Evolutionary conservation across 2,329 filamentous ascomycete species (phyloP), one percentile per base, ranked within the genome.

Genomic region (Cladobotryum mycophilum): DNA sequence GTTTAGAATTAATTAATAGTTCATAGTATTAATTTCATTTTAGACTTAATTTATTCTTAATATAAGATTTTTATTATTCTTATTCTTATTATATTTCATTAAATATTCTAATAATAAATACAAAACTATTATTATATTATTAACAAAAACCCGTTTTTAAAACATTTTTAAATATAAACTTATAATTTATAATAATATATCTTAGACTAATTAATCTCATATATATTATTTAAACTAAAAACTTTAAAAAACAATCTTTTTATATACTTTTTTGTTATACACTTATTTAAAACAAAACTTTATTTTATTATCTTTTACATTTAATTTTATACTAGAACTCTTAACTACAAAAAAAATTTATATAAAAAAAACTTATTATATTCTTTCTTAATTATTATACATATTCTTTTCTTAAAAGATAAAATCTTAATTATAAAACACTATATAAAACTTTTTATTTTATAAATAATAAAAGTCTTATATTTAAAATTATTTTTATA

Each of bases 401-500:
- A n/a, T 38, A 38, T 38, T 9, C 11, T 34, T 36, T 44, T 46
- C 22, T 3, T 17, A n/a, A 47, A 36, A 47, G 35, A 42, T 36
- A 45, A 45, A 12, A 49, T 3, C 45, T 45, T 15, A 45, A 7
- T 51, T 51, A 43, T 38, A 48, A 41, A 20, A 48, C 38, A 9
- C 18, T 48, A 48, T 41, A 41, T 34, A 47, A 55, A 36, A 20
- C 5, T 44, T 47, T 49, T 22, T 50, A 37, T 41, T 5, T 48
- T 30, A 34, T 51, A 41, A 34, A 48, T 47, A 48, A 20, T 49
- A 38, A 40, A 22, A 42, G 33, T 41, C 13, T 41, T 47, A 49
- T 35, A 42, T 48, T 41, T 41, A 40, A 45, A 11, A 41, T 41
- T 34, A 13, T 54, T 37, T 18, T 45, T 50, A 33, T 50, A 43